Evolutionary conservation across 345 rosid species (phyloP), one percentile per base, ranked within the genome.

Genomic region (Dipteronia sinensis): DNA sequence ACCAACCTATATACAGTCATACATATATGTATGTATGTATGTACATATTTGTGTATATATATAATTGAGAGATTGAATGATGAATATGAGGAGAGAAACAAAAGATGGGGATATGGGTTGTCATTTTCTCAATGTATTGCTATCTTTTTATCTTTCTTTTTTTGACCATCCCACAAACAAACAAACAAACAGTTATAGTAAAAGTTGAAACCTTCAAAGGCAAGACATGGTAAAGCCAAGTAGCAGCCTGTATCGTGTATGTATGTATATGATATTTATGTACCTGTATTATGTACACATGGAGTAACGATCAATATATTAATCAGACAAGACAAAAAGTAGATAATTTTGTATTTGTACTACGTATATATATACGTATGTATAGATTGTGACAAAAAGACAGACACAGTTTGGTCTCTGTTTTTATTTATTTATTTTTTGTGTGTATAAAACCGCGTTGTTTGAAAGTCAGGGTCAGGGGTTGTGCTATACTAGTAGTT

Each of bases 201-300:
- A 56, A 67, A 81, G 82, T 76, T 84, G 89, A 86, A 83, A 80
- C 47, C 84, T 88, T 86, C 91, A 23, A 88, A 81, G 79, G 74
- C 29, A 73, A 59, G 46, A 42, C 46, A 42, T 42, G 46, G 46
- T 42, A 42, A 42, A 42, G 56, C 20, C 20, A 56, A 47, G 31
- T 9, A 6, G 22, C 59, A 3, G 53, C 67, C 67, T 13, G 23
- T 20, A 7, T 4, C 6, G 10, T 51, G 6, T 31, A 4, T 31
- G 38, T 31, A 31, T 31, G 6, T 4, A n/a, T n/a, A n/a, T n/a
- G n/a, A n/a, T n/a, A 31, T 31, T 31, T 34, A 4, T 34, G 5
- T 34, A 34, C 34, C 34, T 31, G 34, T 31, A 31, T 31, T 31
- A 72, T 38, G 67, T 9, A 42, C 76, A 61, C 82, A n/a, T n/a